Evolutionary conservation across 495 filamentous ascomycete genomes (phyloP).

Genomic region (Aspergillus egyptiacus): DNA sequence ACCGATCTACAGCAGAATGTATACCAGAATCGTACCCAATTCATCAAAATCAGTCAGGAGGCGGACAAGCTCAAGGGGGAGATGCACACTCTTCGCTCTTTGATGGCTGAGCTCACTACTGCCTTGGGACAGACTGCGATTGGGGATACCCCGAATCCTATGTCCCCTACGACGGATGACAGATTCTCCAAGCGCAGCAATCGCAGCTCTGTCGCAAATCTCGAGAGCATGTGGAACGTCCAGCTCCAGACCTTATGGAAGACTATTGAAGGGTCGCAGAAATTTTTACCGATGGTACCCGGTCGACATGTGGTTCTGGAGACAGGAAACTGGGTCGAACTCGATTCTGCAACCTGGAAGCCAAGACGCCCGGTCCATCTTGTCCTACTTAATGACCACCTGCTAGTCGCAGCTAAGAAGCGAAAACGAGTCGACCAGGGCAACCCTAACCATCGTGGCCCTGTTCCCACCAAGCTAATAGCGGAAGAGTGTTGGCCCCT

Average conservation of each 20-base stretch:
- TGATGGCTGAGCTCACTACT: conserved; percentile 85
- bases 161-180: conserved; percentile 44
- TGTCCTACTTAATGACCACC: conserved; percentile 89
- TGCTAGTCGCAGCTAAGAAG: conserved; percentile 84
- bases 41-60: conserved; percentile 98
- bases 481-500: conserved; percentile 94
- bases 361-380: conserved; percentile 77
- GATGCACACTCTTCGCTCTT: conserved; percentile 80
- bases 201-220: conserved; percentile 69
- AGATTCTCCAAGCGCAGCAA: conserved; percentile 45
- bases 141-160: conserved; percentile 35
- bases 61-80: conserved; percentile 95
- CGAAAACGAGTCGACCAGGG: conserved; percentile 77
- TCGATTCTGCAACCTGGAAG: conserved; percentile 97
- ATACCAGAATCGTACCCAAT: conserved; percentile 95
- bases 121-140: conserved; percentile 66
- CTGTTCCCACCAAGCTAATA: conserved; percentile 70
- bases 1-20: conserved; percentile 92
- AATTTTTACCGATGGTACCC: conserved; percentile 84
- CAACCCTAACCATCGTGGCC: conserved; percentile 45
- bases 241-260: conserved; percentile 83
- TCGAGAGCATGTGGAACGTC: conserved; percentile 91
- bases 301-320: conserved; percentile 89
- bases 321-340: conserved; percentile 85
- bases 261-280: conserved; percentile 91